These are phyloP conservation scores for Globisporangium splendens DNA, from an alignment of 352 stramenopile species.

Conservation along the genomic window DNA sequence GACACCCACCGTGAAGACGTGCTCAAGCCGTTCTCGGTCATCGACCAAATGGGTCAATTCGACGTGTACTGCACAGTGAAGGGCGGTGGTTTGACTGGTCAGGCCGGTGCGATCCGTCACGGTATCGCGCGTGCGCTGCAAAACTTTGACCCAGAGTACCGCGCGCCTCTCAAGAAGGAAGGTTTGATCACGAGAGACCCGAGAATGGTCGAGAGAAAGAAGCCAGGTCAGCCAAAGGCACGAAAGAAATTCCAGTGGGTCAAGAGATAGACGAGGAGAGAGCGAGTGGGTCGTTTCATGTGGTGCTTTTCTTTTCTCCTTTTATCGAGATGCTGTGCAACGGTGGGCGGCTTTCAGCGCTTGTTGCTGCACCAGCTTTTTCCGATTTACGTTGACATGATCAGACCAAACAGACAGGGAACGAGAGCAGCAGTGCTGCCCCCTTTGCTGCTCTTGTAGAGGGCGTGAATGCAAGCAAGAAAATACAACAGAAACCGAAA, in stretches of 20 bases:
- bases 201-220: conserved; percentile 96
- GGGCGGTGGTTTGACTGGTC: conserved; percentile 91
- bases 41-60: conserved; percentile 80
- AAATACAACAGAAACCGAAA: too few relatives aligned
- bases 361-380: too few relatives aligned
- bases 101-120: conserved; percentile 92
- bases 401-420: too few relatives aligned
- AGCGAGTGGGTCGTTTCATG: neutral
- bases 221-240: conserved; percentile 93
- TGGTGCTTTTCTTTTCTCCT: conserved; percentile 1
- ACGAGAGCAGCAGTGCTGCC: too few relatives aligned
- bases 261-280: conserved; percentile 89
- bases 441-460: too few relatives aligned
- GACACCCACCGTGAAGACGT: conserved; percentile 89
- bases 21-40: conserved; percentile 72
- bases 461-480: too few relatives aligned
- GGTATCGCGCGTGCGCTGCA: conserved; percentile 92
- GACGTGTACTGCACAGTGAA: conserved; percentile 91
- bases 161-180: conserved; percentile 89
- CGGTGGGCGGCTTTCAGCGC: too few relatives aligned
- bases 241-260: conserved; percentile 98
- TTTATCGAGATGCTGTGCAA: neutral
- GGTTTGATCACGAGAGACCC: conserved; percentile 94
- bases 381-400: too few relatives aligned
- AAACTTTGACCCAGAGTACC: conserved; percentile 91